Conservation (phyloP, 2,329 filamentous ascomycete genomes). For the Apiospora rasikravindrae region DNA sequence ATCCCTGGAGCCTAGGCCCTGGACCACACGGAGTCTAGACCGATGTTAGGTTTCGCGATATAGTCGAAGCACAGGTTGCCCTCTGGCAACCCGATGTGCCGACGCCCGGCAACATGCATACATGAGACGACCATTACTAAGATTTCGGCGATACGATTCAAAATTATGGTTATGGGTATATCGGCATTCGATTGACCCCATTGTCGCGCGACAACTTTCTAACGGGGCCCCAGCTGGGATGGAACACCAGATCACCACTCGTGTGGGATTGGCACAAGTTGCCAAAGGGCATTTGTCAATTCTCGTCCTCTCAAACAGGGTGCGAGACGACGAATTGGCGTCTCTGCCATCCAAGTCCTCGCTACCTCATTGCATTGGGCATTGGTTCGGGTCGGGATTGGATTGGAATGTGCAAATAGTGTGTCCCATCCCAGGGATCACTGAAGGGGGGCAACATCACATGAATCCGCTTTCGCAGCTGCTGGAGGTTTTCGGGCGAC, state of each 20-base stretch:
- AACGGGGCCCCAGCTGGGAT: conserved; percentile 15
- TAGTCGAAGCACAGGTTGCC: not conserved
- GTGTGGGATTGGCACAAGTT: not conserved
- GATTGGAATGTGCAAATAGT: not conserved
- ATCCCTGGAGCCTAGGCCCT: not conserved
- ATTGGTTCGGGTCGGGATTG: not conserved
- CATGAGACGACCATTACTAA: conserved; percentile 11
- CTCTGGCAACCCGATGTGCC: not conserved
- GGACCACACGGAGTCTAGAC: not conserved
- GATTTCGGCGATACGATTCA: not conserved
- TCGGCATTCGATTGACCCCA: conserved; percentile 9
- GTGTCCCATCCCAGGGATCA: not conserved
- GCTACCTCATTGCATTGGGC: conserved; percentile 5
- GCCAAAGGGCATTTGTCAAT: not conserved
- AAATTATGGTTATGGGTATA: conserved; percentile 13
- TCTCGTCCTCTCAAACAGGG: conserved; percentile 3
- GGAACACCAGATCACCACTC: not conserved
- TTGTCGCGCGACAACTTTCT: conserved; percentile 8
- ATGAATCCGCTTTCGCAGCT: conserved; percentile 5
- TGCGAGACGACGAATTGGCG: not conserved
- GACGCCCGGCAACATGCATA: not conserved
- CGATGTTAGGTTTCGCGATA: not conserved
- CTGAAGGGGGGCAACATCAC: not conserved
- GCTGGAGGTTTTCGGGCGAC: not conserved
- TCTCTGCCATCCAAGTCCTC: not conserved